Evolutionary conservation across 495 filamentous ascomycete species (phyloP).

Genomic region (Penicillium tannophilum): DNA sequence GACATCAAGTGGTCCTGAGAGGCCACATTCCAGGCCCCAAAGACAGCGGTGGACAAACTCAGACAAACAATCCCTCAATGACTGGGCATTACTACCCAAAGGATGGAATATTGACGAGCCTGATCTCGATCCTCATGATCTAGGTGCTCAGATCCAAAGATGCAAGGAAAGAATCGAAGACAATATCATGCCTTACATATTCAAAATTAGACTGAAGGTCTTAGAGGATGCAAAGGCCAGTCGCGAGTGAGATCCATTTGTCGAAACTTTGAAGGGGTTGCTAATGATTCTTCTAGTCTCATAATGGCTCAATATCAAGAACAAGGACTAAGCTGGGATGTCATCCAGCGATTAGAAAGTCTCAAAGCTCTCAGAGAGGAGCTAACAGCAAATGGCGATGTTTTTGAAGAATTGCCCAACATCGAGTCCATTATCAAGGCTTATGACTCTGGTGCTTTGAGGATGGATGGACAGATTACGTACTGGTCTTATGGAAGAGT

Average conservation of each 20-base stretch:
- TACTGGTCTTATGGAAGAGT: slow-evolving; percentile 12
- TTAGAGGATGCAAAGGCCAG: background rate
- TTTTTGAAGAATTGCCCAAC: slow-evolving; percentile 3
- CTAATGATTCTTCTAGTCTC: background rate
- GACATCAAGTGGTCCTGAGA: background rate
- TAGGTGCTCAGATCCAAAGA: slow-evolving; percentile 16
- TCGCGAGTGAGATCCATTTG: slow-evolving; percentile 1
- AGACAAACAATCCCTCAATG: background rate
- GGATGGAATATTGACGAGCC: slow-evolving; percentile 4
- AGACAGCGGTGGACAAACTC: background rate
- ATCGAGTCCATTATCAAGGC: slow-evolving; percentile 6
- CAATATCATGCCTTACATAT: slow-evolving; percentile 13
- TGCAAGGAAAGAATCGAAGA: slow-evolving; percentile 17
- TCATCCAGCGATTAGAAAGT: slow-evolving; percentile 1
- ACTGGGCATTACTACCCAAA: background rate
- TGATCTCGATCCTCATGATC: slow-evolving; percentile 4
- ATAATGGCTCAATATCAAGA: background rate
- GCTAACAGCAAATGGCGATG: background rate
- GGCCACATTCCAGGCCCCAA: background rate
- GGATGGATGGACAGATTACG: slow-evolving; percentile 5
- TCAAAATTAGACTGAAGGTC: slow-evolving; percentile 8
- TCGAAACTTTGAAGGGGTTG: background rate
- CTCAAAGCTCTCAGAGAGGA: background rate
- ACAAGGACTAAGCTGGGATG: background rate
- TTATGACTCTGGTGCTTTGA: background rate